phyloP scores from a whole-genome alignment of 1,284 basidiomycete genomes.

The Papiliotrema flavescens region DNA sequence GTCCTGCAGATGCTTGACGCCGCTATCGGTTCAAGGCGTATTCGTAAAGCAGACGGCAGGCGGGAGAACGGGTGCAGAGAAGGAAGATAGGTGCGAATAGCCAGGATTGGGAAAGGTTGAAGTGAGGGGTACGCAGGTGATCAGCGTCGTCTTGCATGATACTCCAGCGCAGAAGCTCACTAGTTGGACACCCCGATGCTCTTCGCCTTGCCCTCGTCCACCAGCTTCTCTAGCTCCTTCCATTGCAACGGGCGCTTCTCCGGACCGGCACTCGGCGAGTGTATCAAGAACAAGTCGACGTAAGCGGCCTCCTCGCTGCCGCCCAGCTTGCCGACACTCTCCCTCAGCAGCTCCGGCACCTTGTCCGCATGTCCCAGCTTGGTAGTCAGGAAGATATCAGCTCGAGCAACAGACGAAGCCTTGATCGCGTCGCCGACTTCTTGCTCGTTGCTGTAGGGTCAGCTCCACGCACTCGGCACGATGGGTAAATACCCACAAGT shows the following conservation, averaged over 20 bases:
- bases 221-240: constrained; percentile 32
- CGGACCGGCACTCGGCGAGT: constrained; percentile 45
- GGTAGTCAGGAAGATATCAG: constrained; percentile 52
- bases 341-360: constrained; percentile 58
- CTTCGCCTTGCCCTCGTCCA: constrained; percentile 61
- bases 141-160: not conserved
- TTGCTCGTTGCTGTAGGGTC: constrained; percentile 17
- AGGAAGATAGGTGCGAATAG: not conserved
- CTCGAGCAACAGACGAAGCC: constrained; percentile 29
- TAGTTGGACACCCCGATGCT: constrained; percentile 74
- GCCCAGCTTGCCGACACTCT: constrained; percentile 57
- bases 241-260: constrained; percentile 28
- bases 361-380: constrained; percentile 59
- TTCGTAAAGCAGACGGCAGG: not conserved
- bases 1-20: constrained; percentile 73
- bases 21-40: too few relatives aligned
- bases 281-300: constrained; percentile 73
- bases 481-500: constrained; percentile 21
- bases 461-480: not conserved
- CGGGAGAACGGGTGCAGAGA: not conserved
- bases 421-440: constrained; percentile 26
- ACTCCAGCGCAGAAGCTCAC: constrained; percentile 49
- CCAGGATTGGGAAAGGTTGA: not conserved
- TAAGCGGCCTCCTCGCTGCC: constrained; percentile 51
- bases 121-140: not conserved